Evolutionary conservation across 306 rosid genomes (phyloP), one percentile per base, ranked within the genome.

Genomic region (Abrus pulchellus): DNA sequence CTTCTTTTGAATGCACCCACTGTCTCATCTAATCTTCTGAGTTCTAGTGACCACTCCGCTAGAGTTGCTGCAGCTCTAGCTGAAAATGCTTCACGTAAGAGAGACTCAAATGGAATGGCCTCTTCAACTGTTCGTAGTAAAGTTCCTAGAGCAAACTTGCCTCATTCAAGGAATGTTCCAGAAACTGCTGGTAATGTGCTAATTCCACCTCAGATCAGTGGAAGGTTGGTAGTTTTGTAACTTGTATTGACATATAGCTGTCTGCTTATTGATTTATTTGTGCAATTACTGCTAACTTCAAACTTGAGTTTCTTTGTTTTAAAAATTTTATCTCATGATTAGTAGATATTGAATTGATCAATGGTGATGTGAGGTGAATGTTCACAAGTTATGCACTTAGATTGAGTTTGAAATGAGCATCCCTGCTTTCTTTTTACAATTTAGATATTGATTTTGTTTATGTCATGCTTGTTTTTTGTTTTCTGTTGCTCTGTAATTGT

Each of bases 131-230:
- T 87, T 64, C 88, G 92, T 67, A 86, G 77, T 60, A 93, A 94
- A 88, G 81, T 90, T 85, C 97, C 97, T 0, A 86, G 87, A 83
- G 92, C 92, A 60, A 78, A 82, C 72, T 76, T 92, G 89, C 90
- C 86, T 71, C 91, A 76, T 78, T 86, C 97, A 55, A 91, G 84
- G 87, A 85, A 69, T 85, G 80, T 89, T 80, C 97, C 99, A 36
- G 99, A 94, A 69, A 93, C 97, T 47, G 57, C 66, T 73, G 77
- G 91, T 52, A 85, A 86, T 44, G 4, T 86, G 84, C 80, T 94
- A 52, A 82, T 91, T 83, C 99, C 99, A 9, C 99, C 99, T 68
- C 99, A 94, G 88, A 90, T 94, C 69, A 83, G 84, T n/a, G 99
- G 97, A 86, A 94, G 98, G 98, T 92, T 52, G 61, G 98, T 85